Conservation (phyloP, 768 basidiomycete genomes). For the Lactarius evosmus region DNA sequence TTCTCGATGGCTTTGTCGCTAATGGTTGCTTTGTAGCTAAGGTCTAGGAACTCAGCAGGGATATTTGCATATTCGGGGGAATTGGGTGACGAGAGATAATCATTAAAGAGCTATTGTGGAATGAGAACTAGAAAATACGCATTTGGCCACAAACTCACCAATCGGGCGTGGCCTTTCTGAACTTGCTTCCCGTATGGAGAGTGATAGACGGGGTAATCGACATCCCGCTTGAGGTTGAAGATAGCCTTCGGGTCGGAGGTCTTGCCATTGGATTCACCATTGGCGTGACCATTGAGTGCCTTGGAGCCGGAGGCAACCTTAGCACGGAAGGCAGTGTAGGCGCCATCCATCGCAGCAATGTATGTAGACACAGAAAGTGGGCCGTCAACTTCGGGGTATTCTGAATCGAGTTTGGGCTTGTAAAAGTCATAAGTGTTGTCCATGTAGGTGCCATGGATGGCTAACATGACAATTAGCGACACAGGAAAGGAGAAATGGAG, state of each 20-base stretch:
- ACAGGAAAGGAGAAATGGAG: neutral
- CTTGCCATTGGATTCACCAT: constrained; percentile 37
- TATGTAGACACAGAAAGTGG: constrained; percentile 95
- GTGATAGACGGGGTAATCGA: constrained; percentile 96
- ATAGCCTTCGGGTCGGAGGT: constrained; percentile 39
- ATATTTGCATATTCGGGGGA: constrained; percentile 66
- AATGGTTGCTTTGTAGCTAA: constrained; percentile 69
- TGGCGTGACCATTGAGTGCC: constrained; percentile 34
- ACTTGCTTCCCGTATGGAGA: constrained; percentile 99
- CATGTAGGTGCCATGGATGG: constrained; percentile 95
- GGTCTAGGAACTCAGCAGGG: constrained; percentile 64
- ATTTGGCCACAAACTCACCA: constrained; percentile 42
- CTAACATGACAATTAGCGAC: constrained; percentile 40
- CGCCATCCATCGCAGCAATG: constrained; percentile 86
- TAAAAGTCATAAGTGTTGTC: constrained; percentile 98
- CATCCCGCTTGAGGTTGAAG: constrained; percentile 62
- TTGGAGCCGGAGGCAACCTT: constrained; percentile 65
- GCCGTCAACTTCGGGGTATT: constrained; percentile 96
- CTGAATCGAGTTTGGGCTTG: constrained; percentile 93
- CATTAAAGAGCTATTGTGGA: constrained; percentile 58
- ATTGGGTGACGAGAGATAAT: constrained; percentile 79
- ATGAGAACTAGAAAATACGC: constrained; percentile 4
- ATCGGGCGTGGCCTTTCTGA: constrained; percentile 92
- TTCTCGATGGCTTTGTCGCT: constrained; percentile 97
- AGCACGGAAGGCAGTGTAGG: constrained; percentile 80